These are phyloP conservation scores for Parsonsia alboflavescens DNA, from an alignment of 257 asterid genomes.

Conservation along the genomic window DNA sequence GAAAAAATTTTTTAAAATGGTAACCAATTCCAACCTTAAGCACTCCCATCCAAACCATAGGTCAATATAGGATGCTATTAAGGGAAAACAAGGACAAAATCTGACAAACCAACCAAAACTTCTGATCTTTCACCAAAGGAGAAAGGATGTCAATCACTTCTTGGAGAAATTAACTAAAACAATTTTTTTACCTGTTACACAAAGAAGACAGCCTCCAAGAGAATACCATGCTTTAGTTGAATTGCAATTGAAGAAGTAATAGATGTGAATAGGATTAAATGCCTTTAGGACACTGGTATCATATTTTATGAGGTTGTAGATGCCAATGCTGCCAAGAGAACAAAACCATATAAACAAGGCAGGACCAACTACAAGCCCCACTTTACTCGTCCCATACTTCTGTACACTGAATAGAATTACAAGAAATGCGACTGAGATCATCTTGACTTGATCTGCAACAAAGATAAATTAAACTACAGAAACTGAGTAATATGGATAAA, in stretches of 20 bases:
- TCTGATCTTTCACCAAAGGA: conserved; percentile 2
- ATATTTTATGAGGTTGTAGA: conserved; percentile 84
- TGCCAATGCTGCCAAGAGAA: conserved; percentile 88
- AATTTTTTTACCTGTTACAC: conserved; percentile 76
- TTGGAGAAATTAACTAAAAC: conserved; percentile 1
- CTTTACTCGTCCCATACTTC: conserved; percentile 95
- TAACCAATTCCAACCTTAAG: too few species aligned
- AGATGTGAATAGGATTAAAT: conserved; percentile 86
- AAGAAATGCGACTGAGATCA: conserved; percentile 82
- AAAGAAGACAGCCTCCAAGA: conserved; percentile 93
- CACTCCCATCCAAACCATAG: neutral
- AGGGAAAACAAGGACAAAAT: neutral
- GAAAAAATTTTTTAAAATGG: too few species aligned
- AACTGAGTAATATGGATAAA: conserved; percentile 21
- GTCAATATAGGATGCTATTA: neutral
- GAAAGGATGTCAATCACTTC: neutral
- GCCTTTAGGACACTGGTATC: conserved; percentile 73
- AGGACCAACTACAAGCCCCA: conserved; percentile 95
- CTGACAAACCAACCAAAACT: neutral
- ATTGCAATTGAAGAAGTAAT: conserved; percentile 71
- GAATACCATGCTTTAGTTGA: conserved; percentile 90
- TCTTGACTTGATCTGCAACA: conserved; percentile 88
- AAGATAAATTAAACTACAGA: conserved; percentile 23
- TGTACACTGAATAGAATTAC: conserved; percentile 87
- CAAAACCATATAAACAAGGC: conserved; percentile 96